A percentile compares a stretch with the other conserved stretches of the same genome.
Conservation (phyloP, 208 protist genomes). For the Kentomonas sorsogonicus region DNA sequence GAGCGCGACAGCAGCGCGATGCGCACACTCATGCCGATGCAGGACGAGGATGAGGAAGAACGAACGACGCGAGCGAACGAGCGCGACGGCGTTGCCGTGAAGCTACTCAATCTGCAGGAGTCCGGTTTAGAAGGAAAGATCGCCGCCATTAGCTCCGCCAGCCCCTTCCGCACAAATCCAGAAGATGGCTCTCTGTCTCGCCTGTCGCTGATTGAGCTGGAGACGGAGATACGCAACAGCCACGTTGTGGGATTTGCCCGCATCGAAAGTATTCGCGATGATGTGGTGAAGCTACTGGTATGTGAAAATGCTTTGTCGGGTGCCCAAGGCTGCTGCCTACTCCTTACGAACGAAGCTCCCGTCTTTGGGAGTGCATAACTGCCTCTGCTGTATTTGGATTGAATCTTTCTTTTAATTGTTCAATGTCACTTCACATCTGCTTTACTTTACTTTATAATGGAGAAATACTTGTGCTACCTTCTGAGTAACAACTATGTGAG, state of each 20-base stretch:
- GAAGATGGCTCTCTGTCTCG: slow-evolving; percentile 47
- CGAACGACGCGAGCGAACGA: slow-evolving; percentile 9
- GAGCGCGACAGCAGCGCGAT: slow-evolving; percentile 26
- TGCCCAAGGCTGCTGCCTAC: too few species aligned
- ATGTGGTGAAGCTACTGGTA: slow-evolving; percentile 42
- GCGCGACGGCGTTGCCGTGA: slow-evolving; percentile 27
- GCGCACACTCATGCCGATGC: slow-evolving; percentile 65
- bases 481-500: slow-evolving; percentile 35
- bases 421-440: too few species aligned
- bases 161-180: too few species aligned
- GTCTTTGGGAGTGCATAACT: too few species aligned
- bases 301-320: slow-evolving; percentile 22
- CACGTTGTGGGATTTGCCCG: slow-evolving; percentile 52
- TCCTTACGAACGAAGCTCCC: too few species aligned
- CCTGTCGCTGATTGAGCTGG: slow-evolving; percentile 40
- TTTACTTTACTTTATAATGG: too few species aligned
- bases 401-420: too few species aligned
- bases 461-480: slow-evolving; percentile 47
- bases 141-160: slow-evolving; percentile 47
- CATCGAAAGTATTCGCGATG: slow-evolving; percentile 38
- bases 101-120: slow-evolving; percentile 39
- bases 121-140: slow-evolving; percentile 53
- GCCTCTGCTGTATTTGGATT: too few species aligned
- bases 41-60: slow-evolving; percentile 26
- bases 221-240: slow-evolving; percentile 24